Conservation (phyloP, 2,329 filamentous ascomycete genomes). For the Exophiala aquamarina region DNA sequence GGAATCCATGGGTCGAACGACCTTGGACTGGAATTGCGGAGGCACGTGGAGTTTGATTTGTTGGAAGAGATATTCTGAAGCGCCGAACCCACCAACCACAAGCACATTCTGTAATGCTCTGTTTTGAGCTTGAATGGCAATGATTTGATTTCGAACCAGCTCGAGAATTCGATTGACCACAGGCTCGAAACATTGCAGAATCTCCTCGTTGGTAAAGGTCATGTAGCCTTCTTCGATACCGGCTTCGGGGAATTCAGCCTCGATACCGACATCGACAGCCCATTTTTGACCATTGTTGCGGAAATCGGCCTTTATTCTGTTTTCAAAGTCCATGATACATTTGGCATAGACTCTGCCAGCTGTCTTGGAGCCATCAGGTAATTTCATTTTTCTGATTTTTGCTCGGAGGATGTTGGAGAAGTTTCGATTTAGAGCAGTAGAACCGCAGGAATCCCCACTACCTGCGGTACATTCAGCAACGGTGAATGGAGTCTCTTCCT, state of each 20-base stretch:
- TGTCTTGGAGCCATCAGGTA: conserved; percentile 93
- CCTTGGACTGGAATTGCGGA: conserved; percentile 97
- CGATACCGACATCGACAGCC: conserved; percentile 98
- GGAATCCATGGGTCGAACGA: conserved; percentile 97
- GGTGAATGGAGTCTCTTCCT: conserved; percentile 95
- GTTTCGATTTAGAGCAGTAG: conserved; percentile 95
- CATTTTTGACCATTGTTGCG: conserved; percentile 98
- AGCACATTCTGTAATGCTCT: conserved; percentile 90
- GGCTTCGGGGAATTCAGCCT: conserved; percentile 95
- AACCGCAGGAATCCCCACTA: conserved; percentile 95
- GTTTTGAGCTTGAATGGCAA: conserved; percentile 97
- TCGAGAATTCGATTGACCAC: conserved; percentile 97
- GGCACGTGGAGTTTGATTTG: conserved; percentile 99
- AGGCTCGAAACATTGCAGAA: conserved; percentile 97
- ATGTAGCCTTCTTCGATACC: conserved; percentile 99
- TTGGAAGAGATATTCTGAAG: conserved; percentile 98
- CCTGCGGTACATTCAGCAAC: conserved; percentile 96
- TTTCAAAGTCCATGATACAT: conserved; percentile 99
- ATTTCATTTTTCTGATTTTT: conserved; percentile 99
- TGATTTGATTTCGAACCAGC: conserved; percentile 95
- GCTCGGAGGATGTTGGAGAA: conserved; percentile 97
- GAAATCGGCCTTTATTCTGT: conserved; percentile 99
- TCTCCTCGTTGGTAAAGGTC: conserved; percentile 99
- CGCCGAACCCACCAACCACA: conserved; percentile 96
- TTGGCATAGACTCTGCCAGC: conserved; percentile 98